phyloP scores from a whole-genome alignment of 257 asterid species.

The Plantago major region DNA sequence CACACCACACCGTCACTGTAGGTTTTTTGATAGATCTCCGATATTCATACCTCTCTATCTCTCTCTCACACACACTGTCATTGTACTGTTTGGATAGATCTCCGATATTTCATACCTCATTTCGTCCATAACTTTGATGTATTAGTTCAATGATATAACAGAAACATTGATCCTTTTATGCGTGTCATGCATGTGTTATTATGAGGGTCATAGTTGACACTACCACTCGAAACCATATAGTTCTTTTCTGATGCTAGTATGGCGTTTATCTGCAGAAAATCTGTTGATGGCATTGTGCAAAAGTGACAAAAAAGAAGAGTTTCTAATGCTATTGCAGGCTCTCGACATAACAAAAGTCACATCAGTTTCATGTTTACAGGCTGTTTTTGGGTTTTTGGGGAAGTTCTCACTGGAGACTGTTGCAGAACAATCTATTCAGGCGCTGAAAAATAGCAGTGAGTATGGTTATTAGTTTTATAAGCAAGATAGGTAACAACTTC shows the following conservation, averaged over 20 bases:
- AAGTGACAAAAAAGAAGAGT: slow-evolving; percentile 51
- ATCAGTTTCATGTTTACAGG: slow-evolving; percentile 34
- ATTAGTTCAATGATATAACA: slow-evolving; percentile 5
- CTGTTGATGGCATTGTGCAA: slow-evolving; percentile 64
- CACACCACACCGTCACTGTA: no score
- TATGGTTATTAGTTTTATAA: slow-evolving; percentile 6
- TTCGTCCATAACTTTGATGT: slow-evolving; percentile 13
- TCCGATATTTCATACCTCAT: not conserved
- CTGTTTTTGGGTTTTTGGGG: slow-evolving; percentile 68
- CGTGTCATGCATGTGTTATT: slow-evolving; percentile 10
- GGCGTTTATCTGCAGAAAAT: slow-evolving; percentile 49
- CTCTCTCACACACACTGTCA: no score
- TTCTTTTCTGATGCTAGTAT: slow-evolving; percentile 21
- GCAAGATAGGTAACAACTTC: not conserved
- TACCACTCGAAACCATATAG: not conserved
- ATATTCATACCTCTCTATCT: no score
- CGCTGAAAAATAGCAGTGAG: slow-evolving; percentile 62
- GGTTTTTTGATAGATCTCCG: no score
- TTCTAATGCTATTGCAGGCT: slow-evolving; percentile 48
- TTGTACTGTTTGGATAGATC: no score
- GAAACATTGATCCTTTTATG: slow-evolving; percentile 7
- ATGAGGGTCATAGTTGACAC: not conserved
- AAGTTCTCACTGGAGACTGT: slow-evolving; percentile 53
- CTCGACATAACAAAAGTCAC: slow-evolving; percentile 55
- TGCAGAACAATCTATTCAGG: slow-evolving; percentile 51